Base-by-base conservation (phyloP, 257 asterid species). In the Przewalskia tangutica region DNA sequence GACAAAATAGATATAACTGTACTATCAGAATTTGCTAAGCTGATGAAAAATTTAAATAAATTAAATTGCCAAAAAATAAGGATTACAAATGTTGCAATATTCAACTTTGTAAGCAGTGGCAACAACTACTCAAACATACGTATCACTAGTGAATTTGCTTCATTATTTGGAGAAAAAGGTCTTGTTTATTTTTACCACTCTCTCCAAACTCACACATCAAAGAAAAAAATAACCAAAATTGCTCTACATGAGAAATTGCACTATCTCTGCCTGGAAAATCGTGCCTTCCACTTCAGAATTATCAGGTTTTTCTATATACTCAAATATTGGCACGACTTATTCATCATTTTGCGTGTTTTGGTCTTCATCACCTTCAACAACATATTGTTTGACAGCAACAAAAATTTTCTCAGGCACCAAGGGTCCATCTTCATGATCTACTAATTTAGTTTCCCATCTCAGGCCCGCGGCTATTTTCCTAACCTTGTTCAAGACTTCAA, bases 351-450 rank as follows among this genome's bases (percentile, higher is more conserved):
- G 83, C 3, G 91, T 87, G 83, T 67, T 71, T 51, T 84, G 83
- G 46, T 83, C 78, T 5, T 70, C 89, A 3, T 83, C 63, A 60
- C 89, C 89, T 64, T 84, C 92, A 7, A 91, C 93, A 92, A 94
- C 84, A 70, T 95, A 95, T 64, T 85, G 95, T 42, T 95, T 93
- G 0, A 89, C 91, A 1, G 94, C 98, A 7, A 95, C 64, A 12
- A 95, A 91, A 81, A 93, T 88, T 81, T 95, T 95, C 89, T 93
- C 92, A 8, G 98, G 97, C 54, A 95, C 98, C 11, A 95, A 85
- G 14, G 98, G 98, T 8, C 98, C 98, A 55, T 93, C 98, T 81
- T 95, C 98, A 27, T 95, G 98, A 85, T 95, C 98, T 82, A 88
- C 40, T 93, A 95, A 84, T 83, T 89, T 95, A 2, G 82, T 60